Evolutionary conservation across 176 grass and related monocot genomes (phyloP).

Genomic region (Musa beccarii): DNA sequence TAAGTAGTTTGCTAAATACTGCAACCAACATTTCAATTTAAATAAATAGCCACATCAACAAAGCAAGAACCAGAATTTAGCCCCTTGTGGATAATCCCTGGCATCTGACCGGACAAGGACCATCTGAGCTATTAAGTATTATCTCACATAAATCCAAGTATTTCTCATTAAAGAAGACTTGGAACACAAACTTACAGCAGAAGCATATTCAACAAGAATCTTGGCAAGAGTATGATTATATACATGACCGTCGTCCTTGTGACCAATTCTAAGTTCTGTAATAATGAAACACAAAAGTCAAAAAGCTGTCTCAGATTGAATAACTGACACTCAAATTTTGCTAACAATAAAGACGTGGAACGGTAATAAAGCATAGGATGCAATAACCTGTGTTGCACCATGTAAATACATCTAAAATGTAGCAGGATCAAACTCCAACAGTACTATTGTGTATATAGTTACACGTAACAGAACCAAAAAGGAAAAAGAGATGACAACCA

Average conservation of each 20-base stretch:
- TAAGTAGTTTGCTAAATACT: neutral
- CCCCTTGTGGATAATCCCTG: neutral
- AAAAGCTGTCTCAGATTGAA: neutral
- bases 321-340: neutral
- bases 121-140: neutral
- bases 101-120: neutral
- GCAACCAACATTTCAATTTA: neutral
- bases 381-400: too few species aligned
- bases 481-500: too few species aligned
- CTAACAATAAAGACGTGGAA: neutral
- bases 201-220: constrained; percentile 77
- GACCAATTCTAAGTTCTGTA: constrained; percentile 40
- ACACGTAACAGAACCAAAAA: too few species aligned
- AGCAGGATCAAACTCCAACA: too few species aligned
- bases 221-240: constrained; percentile 75
- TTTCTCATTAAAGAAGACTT: neutral
- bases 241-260: constrained; percentile 23
- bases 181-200: constrained; percentile 64
- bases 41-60: neutral
- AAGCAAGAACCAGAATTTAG: neutral
- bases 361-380: too few species aligned
- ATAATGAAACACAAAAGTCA: constrained; percentile 20
- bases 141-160: neutral
- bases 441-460: too few species aligned
- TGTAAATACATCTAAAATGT: too few species aligned